These are phyloP conservation scores for Hordeum marinum DNA, from an alignment of 176 grass and related monocot genomes.

Conservation along the genomic window DNA sequence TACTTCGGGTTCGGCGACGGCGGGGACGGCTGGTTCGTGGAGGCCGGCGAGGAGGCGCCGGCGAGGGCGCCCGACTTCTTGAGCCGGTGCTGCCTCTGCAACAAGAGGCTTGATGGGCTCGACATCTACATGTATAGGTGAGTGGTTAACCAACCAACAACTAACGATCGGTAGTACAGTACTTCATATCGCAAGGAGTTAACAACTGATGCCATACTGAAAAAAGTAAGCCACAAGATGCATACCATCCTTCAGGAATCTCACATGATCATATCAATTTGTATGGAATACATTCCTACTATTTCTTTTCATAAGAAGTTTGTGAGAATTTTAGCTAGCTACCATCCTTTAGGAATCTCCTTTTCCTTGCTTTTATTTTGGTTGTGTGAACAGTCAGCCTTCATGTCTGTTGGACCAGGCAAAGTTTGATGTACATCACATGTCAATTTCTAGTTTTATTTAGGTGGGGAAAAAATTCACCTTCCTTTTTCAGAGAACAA, in stretches of 20 bases:
- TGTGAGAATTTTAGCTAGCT: neutral
- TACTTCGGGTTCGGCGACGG: constrained; percentile 37
- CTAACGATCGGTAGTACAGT: neutral
- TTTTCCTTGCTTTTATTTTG: neutral
- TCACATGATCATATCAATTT: neutral
- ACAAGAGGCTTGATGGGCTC: constrained; percentile 53
- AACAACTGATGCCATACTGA: neutral
- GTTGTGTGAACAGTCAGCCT: neutral
- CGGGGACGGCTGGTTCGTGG: neutral
- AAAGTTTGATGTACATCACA: neutral
- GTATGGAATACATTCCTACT: neutral
- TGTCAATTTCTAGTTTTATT: neutral
- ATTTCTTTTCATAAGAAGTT: neutral
- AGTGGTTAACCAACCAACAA: neutral
- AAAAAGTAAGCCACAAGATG: neutral
- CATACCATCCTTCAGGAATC: neutral
- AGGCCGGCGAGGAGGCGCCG: constrained; percentile 26
- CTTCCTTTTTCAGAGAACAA: neutral
- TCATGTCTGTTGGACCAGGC: neutral
- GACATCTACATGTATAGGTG: constrained; percentile 68
- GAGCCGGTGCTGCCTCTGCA: constrained; percentile 49
- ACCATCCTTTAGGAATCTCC: neutral
- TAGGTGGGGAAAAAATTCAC: neutral
- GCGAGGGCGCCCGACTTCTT: constrained; percentile 38
- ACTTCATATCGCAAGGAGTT: neutral